Conservation (phyloP, 1,284 basidiomycete genomes). For the Papiliotrema laurentii region DNA sequence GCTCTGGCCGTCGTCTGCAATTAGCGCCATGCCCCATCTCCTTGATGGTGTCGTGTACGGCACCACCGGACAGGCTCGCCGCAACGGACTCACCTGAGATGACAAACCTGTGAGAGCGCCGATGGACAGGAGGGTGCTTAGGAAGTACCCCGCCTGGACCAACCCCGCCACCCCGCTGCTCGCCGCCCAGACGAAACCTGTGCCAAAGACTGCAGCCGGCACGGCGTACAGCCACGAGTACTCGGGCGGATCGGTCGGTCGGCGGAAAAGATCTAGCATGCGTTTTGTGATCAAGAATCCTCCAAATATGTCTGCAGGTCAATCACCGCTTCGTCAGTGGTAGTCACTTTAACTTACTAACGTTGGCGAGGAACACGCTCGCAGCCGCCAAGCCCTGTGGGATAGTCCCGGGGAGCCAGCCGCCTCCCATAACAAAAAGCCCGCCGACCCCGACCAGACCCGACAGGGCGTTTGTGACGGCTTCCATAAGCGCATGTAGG, state of each 20-base stretch:
- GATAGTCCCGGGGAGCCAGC: conserved; percentile 71
- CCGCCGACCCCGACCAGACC: conserved; percentile 78
- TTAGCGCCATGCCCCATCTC: not conserved
- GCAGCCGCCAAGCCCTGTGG: conserved; percentile 70
- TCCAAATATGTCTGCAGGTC: conserved; percentile 60
- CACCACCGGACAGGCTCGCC: not conserved
- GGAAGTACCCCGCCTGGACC: conserved; percentile 75
- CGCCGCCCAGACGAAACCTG: conserved; percentile 71
- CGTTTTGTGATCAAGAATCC: conserved; percentile 79
- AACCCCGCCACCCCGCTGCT: conserved; percentile 77
- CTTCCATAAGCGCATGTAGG: conserved; percentile 7
- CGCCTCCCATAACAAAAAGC: conserved; percentile 80
- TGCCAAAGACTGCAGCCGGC: conserved; percentile 71
- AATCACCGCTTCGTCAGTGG: not conserved
- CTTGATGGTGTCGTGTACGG: no score
- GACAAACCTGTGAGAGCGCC: conserved; percentile 50
- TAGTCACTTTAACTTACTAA: conserved; percentile 49
- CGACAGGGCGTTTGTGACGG: conserved; percentile 43
- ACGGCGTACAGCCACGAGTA: conserved; percentile 74
- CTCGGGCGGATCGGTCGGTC: conserved; percentile 75
- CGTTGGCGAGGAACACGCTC: conserved; percentile 73
- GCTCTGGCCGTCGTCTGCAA: conserved; percentile 68
- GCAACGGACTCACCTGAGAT: conserved; percentile 24
- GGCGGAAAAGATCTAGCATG: conserved; percentile 86
- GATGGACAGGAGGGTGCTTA: conserved; percentile 75